Evolutionary conservation across 331 rosid genomes (phyloP), one percentile per base, ranked within the genome.

Genomic region (Malus hybrid): DNA sequence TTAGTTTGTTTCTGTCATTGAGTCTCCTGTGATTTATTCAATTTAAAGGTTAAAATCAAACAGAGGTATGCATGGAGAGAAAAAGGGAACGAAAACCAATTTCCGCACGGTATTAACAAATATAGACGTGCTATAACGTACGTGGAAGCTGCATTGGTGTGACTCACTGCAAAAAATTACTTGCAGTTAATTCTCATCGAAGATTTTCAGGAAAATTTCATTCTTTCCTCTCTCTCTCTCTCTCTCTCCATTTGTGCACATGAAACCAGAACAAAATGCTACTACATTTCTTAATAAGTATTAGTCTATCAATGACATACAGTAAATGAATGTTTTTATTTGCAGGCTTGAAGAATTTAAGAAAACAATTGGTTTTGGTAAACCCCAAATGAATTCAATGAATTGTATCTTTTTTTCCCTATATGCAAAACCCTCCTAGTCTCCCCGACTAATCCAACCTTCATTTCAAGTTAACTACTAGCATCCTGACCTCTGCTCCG

Each of bases 281-380:
- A 32, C 44, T 9, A 73, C 75, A 69, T 76, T 82, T 27, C n/a
- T 27, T 2, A 62, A 5, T 57, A 83, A 78, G 80, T 27, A 48
- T 48, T 65, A 29, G 42, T 76, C 22, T 54, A 62, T 67, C 9
- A 55, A 76, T 65, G 73, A 73, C 78, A 81, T 75, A 79, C 75
- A 84, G 78, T 80, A 74, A 84, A 84, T 68, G 85, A 83, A 81
- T 82, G 82, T 74, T 70, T 78, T 83, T 87, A 87, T 83, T 89
- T 86, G 81, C 69, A 83, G 77, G 70, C 75, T 73, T 80, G 63
- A 66, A 59, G 57, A 63, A 74, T 65, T 16, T 65, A n/a, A 79
- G 75, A 84, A 55, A 82, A 34, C 79, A 85, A 85, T 60, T 76
- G 79, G 69, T 73, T 76, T 46, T 80, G 89, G 74, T 67, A 80